Conservation (phyloP, 805 yeast genomes). For the Saturnispora dispora region DNA sequence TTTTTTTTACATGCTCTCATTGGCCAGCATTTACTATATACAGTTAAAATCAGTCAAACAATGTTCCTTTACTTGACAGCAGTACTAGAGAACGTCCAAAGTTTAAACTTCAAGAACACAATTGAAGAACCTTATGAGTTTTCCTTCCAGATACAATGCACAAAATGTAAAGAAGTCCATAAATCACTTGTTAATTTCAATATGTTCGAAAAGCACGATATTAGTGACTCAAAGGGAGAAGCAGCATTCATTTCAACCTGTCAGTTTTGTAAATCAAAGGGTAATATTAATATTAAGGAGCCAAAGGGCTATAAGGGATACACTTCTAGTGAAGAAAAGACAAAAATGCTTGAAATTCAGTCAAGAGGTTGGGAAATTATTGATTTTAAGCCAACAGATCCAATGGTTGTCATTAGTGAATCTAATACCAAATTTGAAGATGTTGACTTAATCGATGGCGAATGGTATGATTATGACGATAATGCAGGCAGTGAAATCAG, state of each 20-base stretch:
- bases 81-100: constrained; percentile 28
- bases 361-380: constrained; percentile 75
- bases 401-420: constrained; percentile 34
- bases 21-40: background rate
- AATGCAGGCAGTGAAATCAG: constrained; percentile 72
- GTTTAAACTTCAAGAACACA: background rate
- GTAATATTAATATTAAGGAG: constrained; percentile 17
- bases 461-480: constrained; percentile 96
- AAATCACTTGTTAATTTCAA: constrained; percentile 62
- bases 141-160: constrained; percentile 65
- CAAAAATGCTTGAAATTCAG: constrained; percentile 58
- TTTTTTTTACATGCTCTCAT: background rate
- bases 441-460: constrained; percentile 67
- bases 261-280: constrained; percentile 20
- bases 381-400: constrained; percentile 59
- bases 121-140: constrained; percentile 54
- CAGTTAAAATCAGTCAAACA: background rate
- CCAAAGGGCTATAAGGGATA: constrained; percentile 24
- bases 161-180: constrained; percentile 70
- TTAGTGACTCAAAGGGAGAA: constrained; percentile 67
- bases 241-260: constrained; percentile 67
- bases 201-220: constrained; percentile 53
- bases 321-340: constrained; percentile 32
- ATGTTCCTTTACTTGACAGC: constrained; percentile 27
- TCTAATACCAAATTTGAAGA: constrained; percentile 18